phyloP scores from a whole-genome alignment of 2,329 filamentous ascomycete species.

The Monilinia polystroma region DNA sequence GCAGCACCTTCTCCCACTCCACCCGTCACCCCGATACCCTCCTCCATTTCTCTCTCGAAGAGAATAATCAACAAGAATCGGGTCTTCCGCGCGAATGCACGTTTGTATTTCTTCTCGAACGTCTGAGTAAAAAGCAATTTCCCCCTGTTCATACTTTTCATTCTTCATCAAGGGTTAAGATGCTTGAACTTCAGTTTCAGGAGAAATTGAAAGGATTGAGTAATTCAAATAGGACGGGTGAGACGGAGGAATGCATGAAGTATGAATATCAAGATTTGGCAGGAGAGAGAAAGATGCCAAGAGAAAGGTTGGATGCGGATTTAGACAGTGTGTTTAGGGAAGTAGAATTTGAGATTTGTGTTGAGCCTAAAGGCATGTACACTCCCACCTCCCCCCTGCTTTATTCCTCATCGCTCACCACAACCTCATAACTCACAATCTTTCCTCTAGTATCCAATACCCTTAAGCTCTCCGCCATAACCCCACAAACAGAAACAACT shows the following conservation, averaged over 20 bases:
- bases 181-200: background rate
- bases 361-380: constrained; percentile 7
- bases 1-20: constrained; percentile 11
- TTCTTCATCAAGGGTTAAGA: background rate
- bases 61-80: constrained; percentile 49
- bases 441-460: constrained; percentile 3
- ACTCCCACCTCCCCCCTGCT: no score
- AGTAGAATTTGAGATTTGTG: constrained; percentile 8
- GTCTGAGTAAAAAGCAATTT: constrained; percentile 21
- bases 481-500: background rate
- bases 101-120: constrained; percentile 48
- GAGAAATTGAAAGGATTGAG: background rate
- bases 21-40: constrained; percentile 32
- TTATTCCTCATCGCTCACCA: no score
- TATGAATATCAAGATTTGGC: background rate
- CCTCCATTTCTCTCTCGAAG: constrained; percentile 51
- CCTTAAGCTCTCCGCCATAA: background rate
- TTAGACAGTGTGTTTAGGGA: background rate
- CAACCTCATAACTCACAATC: background rate
- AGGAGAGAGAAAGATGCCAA: background rate
- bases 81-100: constrained; percentile 52
- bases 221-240: background rate
- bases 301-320: background rate
- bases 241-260: background rate
- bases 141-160: constrained; percentile 22